Evolutionary conservation across 1,139 yeast species (phyloP).

Genomic region (Kodamaea derodonti): DNA sequence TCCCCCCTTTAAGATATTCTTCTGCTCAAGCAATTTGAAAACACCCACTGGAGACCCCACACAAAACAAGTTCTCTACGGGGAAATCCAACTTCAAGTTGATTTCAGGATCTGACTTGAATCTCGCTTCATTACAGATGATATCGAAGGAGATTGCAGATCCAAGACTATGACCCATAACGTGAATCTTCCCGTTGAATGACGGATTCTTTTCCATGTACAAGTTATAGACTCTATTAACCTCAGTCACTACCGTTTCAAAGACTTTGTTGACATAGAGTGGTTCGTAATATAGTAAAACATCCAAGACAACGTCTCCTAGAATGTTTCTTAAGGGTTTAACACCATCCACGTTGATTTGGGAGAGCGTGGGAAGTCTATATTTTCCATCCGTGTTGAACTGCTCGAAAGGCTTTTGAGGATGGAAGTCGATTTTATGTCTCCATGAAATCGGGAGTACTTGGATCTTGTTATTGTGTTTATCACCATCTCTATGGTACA

Average conservation of each 20-base stretch:
- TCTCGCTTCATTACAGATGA: constrained; percentile 52
- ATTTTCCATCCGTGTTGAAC: constrained; percentile 25
- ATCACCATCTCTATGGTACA: constrained; percentile 31
- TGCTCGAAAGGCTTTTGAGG: constrained; percentile 39
- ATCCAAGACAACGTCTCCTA: constrained; percentile 87
- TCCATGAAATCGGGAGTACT: constrained; percentile 75
- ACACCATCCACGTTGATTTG: constrained; percentile 82
- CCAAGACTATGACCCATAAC: constrained; percentile 91
- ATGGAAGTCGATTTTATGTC: constrained; percentile 63
- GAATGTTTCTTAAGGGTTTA: constrained; percentile 66
- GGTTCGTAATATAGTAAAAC: constrained; percentile 83
- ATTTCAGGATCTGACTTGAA: constrained; percentile 9
- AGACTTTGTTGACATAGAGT: constrained; percentile 57
- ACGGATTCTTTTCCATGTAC: constrained; percentile 64
- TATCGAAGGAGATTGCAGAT: constrained; percentile 78
- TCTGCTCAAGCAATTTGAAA: constrained; percentile 65
- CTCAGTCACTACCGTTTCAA: constrained; percentile 63
- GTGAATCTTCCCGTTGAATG: constrained; percentile 75
- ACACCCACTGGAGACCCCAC: constrained; percentile 91
- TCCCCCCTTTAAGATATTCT: constrained; percentile 41
- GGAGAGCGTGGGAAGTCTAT: constrained; percentile 57
- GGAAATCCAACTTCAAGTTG: constrained; percentile 50
- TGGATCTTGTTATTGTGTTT: constrained; percentile 58
- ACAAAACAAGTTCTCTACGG: constrained; percentile 71
- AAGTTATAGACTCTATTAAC: constrained; percentile 64